Base-by-base conservation (phyloP, 1,284 basidiomycete genomes). In the Papiliotrema fonsecae region DNA sequence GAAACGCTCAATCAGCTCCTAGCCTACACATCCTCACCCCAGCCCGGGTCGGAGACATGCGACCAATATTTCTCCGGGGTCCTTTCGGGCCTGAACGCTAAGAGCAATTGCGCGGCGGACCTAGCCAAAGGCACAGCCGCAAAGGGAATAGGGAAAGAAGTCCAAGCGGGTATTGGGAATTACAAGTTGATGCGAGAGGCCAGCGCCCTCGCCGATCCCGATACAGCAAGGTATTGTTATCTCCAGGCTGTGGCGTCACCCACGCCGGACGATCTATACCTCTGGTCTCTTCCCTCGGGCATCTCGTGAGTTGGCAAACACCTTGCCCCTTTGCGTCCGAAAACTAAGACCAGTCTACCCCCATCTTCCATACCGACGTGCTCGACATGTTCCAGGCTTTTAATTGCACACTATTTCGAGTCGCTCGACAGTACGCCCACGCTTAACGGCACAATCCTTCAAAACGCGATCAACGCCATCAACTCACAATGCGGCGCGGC, bases 1-100 rank as follows among this genome's bases (percentile, higher is more conserved):
- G 79, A 81, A 1, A 67, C 76, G 31, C 75, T 88, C 56, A 89
- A 88, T 62, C 65, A 75, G 3, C 75, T 88, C 30, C 60, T 90
- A 7, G 53, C 58, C 1, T 72, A 69, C 35, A 51, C 60, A 1
- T 28, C 45, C 4, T 49, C 49, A 3, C 66, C 67, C 2, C 41
- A 54, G 38, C 65, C 63, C 0, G 35, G 47, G 2, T 24, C 49
- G 0, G 44, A 51, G 0, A 6, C 45, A 30, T 74, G 72, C 43
- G 61, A 65, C 21, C 36, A 51, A 0, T 64, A 58, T 42, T 66
- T 67, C 45, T 22, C 34, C 1, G 49, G 34, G 11, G 55, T 63
- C 31, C 43, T 55, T n/a, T 45, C 42, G 0, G 54, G 54, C 7
- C 48, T 71, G 6, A 30, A 38, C 2, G 47, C 50, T n/a, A 67